Conservation (phyloP, 2,329 filamentous ascomycete species). For the Fusarium tjaetaba region DNA sequence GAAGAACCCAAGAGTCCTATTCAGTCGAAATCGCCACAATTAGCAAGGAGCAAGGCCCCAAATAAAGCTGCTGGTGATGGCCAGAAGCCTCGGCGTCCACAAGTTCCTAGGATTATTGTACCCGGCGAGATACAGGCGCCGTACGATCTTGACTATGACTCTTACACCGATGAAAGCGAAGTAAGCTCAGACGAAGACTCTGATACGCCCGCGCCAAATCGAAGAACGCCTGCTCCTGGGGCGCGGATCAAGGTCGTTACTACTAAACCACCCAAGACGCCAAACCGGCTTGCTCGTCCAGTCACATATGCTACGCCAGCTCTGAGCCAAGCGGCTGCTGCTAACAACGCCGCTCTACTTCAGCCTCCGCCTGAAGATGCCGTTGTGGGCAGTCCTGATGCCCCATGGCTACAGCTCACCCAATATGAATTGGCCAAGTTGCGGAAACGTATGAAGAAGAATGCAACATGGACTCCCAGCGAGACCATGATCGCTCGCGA, state of each 20-base stretch:
- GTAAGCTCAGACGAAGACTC: slow-evolving; percentile 63
- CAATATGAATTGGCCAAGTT: slow-evolving; percentile 73
- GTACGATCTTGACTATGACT: slow-evolving; percentile 71
- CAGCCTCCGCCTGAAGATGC: slow-evolving; percentile 70
- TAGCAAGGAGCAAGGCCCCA: slow-evolving; percentile 60
- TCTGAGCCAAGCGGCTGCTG: slow-evolving; percentile 52
- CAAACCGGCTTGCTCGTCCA: slow-evolving; percentile 52
- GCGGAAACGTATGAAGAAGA: slow-evolving; percentile 91
- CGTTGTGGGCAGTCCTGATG: slow-evolving; percentile 66
- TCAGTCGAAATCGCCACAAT: slow-evolving; percentile 63
- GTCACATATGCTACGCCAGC: slow-evolving; percentile 49
- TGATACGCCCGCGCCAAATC: slow-evolving; percentile 51
- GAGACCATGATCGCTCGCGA: slow-evolving; percentile 87
- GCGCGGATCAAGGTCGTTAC: slow-evolving; percentile 63
- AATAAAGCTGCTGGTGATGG: slow-evolving; percentile 55
- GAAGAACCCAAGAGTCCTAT: slow-evolving; percentile 64
- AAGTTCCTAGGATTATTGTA: slow-evolving; percentile 69
- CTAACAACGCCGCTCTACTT: slow-evolving; percentile 56
- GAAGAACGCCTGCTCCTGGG: slow-evolving; percentile 49
- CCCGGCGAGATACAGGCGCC: slow-evolving; percentile 73
- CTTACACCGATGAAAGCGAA: slow-evolving; percentile 63
- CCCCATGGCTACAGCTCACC: slow-evolving; percentile 74
- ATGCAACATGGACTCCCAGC: slow-evolving; percentile 84
- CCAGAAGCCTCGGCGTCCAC: slow-evolving; percentile 57
- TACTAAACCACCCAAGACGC: slow-evolving; percentile 55